These are phyloP conservation scores for Pterothamnion heteromorphum DNA, from an alignment of 31 red algal species.

Conservation along the genomic window DNA sequence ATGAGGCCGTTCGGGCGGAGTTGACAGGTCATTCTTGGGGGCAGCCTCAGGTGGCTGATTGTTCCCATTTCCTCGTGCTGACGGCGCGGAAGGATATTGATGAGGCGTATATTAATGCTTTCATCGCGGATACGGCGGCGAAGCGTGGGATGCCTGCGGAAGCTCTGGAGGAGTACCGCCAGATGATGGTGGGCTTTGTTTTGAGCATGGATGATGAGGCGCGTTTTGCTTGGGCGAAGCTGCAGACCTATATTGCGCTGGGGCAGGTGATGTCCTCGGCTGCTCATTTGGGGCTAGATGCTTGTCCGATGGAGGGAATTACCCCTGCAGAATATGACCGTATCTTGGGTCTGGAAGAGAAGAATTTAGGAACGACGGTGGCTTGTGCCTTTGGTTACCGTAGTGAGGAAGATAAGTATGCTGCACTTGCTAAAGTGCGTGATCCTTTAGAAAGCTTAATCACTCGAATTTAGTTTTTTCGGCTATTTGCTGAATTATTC, in stretches of 20 bases:
- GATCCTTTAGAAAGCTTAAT: not conserved
- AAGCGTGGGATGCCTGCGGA: not conserved
- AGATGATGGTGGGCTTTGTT: not conserved
- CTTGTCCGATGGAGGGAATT: not conserved
- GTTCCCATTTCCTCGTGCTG: not conserved
- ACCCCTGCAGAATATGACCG: not conserved
- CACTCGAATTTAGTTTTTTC: no score
- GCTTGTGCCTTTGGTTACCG: not conserved
- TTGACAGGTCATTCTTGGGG: not conserved
- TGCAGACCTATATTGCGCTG: not conserved
- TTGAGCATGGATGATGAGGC: not conserved
- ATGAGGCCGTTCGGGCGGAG: not conserved
- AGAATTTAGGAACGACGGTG: not conserved
- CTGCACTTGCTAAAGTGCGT: not conserved
- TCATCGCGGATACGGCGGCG: not conserved
- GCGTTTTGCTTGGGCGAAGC: not conserved
- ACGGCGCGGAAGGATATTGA: not conserved
- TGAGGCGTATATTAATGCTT: not conserved
- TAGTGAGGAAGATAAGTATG: not conserved
- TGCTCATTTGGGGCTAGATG: not conserved
- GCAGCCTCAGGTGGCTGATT: not conserved
- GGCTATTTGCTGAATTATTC: no score
- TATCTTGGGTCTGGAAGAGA: not conserved
- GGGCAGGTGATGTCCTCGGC: not conserved
- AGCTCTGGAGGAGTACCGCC: not conserved